Base-by-base conservation (phyloP, 805 yeast genomes). In the Pichia cephalocereana region DNA sequence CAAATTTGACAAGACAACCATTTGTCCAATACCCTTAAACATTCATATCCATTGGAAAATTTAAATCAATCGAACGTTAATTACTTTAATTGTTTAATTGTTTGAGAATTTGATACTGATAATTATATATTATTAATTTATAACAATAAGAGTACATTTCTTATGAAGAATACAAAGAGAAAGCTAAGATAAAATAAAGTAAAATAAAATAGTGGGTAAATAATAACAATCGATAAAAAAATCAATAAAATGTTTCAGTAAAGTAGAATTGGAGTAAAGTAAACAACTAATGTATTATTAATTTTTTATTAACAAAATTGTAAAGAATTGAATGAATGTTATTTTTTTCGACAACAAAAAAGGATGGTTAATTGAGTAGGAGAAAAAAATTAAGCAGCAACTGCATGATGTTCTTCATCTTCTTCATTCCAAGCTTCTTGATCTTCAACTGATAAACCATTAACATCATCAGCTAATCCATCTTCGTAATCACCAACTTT, bases 401-500 rank as follows among this genome's bases (percentile, higher is more conserved):
- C 61, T 40, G 60, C 37, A 14, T 34, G 17, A 34, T 34, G 39
- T 44, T 54, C 48, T 30, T 48, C 41, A 34, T 51, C 42, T 32
- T 52, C 41, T 36, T 51, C 54, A 15, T 43, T 79, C 66, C 77
- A 74, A 36, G 30, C 37, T 63, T 72, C 79, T 61, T 71, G 72
- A 58, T 75, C 82, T 45, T 74, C 71, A 54, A 70, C 74, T 47
- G 73, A 76, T 54, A 75, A 67, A 49, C 70, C 58, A 53, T 75
- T 75, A 51, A 69, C 79, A 55, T 72, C 74, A 23, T 66, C 70
- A 44, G 64, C 70, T 32, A 62, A 70, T 46, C 76, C 83, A 52
- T 75, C 78, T 41, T 63, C 67, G 46, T 61, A 69, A 42, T 60
- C 66, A 37, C 64, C 68, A 54, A 74, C 72, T 62, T 74, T 74